These are phyloP conservation scores for Coemansia sp. DNA, from an alignment of 192 early-diverging fungal species.

Conservation along the genomic window DNA sequence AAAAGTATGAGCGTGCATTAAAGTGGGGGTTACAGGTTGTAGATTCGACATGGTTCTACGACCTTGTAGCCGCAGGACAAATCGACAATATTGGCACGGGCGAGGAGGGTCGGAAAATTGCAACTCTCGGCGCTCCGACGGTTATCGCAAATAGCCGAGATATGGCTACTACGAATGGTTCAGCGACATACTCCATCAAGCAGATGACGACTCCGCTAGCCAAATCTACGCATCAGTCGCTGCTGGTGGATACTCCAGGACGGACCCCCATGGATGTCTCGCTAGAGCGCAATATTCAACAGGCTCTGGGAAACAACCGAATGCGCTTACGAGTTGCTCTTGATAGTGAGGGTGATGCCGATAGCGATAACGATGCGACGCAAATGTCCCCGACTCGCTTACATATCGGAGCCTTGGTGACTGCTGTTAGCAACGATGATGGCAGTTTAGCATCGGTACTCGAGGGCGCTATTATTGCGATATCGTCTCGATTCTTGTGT, in stretches of 20 bases:
- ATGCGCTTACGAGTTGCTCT: not conserved
- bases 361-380: slow-evolving; percentile 21
- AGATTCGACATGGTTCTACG: slow-evolving; percentile 58
- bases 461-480: slow-evolving; percentile 29
- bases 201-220: slow-evolving; percentile 13
- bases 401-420: not conserved
- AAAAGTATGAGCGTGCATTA: slow-evolving; percentile 71
- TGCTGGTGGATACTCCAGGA: slow-evolving; percentile 29
- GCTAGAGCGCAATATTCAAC: slow-evolving; percentile 38
- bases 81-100: not conserved
- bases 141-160: not conserved
- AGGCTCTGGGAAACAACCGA: slow-evolving; percentile 34
- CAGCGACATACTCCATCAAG: not conserved
- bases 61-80: slow-evolving; percentile 11
- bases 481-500: slow-evolving; percentile 38
- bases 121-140: not conserved
- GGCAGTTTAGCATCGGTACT: slow-evolving; percentile 3
- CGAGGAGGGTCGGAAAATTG: not conserved
- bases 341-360: not conserved
- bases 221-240: not conserved
- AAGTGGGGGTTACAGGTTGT: slow-evolving; percentile 71
- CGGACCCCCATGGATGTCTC: slow-evolving; percentile 43
- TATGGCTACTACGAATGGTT: not conserved
- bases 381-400: slow-evolving; percentile 34
- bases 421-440: not conserved